These are phyloP conservation scores for Leucosporidium creatinivorum DNA, from an alignment of 768 basidiomycete genomes.

Conservation along the genomic window DNA sequence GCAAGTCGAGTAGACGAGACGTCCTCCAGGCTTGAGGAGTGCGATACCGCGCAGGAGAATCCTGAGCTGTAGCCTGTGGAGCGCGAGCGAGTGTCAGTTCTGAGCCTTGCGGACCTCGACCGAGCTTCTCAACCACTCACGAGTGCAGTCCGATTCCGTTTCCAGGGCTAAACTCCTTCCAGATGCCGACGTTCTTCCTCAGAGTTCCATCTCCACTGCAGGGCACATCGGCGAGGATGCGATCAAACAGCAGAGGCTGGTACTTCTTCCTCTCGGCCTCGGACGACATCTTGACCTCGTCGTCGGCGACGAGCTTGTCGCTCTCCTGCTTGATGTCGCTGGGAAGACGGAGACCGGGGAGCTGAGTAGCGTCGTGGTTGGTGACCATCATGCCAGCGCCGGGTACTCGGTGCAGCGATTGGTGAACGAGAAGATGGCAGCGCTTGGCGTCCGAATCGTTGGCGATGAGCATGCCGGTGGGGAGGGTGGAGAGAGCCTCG, in stretches of 20 bases:
- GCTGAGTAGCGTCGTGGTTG: constrained; percentile 87
- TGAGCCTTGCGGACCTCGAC: background rate
- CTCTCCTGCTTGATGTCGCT: constrained; percentile 17
- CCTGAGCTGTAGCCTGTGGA: constrained; percentile 71
- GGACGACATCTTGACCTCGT: background rate
- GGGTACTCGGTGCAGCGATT: constrained; percentile 77
- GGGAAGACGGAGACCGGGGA: constrained; percentile 46
- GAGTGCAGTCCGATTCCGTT: constrained; percentile 86
- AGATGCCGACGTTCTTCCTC: constrained; percentile 88
- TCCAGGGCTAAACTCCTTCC: constrained; percentile 81
- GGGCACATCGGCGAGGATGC: constrained; percentile 93
- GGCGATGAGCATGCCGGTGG: constrained; percentile 80
- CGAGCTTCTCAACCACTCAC: constrained; percentile 47
- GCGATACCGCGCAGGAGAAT: constrained; percentile 90
- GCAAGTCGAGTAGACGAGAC: constrained; percentile 95
- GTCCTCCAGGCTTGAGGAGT: constrained; percentile 73
- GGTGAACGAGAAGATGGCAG: constrained; percentile 93
- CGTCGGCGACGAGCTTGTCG: constrained; percentile 2
- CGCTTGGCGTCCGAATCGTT: constrained; percentile 94
- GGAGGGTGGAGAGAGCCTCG: constrained; percentile 46
- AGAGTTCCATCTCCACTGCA: constrained; percentile 96
- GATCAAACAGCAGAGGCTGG: constrained; percentile 68
- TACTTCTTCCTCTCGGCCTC: constrained; percentile 41
- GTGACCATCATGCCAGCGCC: constrained; percentile 90
- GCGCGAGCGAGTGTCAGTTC: background rate